Evolutionary conservation across 2,329 filamentous ascomycete species (phyloP), one percentile per base, ranked within the genome.

Genomic region (Aspergillus carbonarius): DNA sequence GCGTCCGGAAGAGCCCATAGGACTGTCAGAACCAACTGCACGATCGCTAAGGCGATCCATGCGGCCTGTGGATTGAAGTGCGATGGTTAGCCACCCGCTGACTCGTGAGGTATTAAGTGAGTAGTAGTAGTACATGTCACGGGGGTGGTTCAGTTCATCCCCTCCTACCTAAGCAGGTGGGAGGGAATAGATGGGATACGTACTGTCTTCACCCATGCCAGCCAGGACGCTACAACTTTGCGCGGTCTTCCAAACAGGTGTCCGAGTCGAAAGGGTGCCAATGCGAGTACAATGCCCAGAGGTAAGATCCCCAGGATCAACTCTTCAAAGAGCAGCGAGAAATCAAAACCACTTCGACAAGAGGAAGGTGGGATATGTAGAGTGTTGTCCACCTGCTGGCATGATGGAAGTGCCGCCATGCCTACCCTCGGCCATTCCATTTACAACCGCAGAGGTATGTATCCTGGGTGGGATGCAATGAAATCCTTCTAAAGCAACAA

Each of bases 251-350:
- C 72, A 4, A 69, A 66, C 6, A 79, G 67, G 58, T 76, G 73
- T 62, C 65, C 63, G 6, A 78, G 63, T 34, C 76, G 74, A 48
- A 71, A 66, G 8, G 72, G 72, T 37, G 70, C 62, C 20, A 72
- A 48, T n/a, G 75, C 53, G 35, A 77, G 61, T 25, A 77, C 69
- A 49, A 79, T 59, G 2, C 66, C 62, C 40, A 76, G 63, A 17
- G 77, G 77, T 15, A 76, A 57, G 27, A 76, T 69, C 18, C 69
- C 66, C 48, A 79, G 66, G 35, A 79, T 72, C 2, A 70, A 70
- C 57, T 80, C 76, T 60, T 80, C 77, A 57, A 80, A 80, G n/a
- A 80, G 67, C 47, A 79, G 69, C 20, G 78, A 78, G 60, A 80
- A 79, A 57, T 79, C 78, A 60, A 79, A 78, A 12, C 69, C 72